Base-by-base conservation (phyloP, 2,329 filamentous ascomycete genomes). In the Paradendryphiella salina region DNA sequence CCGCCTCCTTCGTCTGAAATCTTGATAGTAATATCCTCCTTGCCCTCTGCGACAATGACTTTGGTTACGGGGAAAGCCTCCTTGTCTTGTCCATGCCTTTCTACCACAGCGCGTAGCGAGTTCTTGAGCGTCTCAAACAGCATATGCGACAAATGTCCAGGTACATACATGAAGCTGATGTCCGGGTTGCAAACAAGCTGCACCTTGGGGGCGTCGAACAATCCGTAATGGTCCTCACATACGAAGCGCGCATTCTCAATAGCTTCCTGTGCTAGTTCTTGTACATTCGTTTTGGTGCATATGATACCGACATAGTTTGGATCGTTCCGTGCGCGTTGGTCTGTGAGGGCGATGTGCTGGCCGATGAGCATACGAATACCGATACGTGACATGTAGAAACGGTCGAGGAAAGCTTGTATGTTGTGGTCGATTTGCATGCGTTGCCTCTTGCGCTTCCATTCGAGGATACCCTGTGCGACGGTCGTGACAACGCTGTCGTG, bases 351-450 rank as follows among this genome's bases (percentile, higher is more conserved):
- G 67, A 99, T 96, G 79, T 99, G 94, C 74, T 99, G 94, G 45
- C 94, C 94, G 66, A 99, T 96, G 42, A 99, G 85, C 94, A 99
- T 99, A 65, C 94, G 89, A 64, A 99, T 99, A 60, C 94, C 94
- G 69, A 99, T 99, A 57, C 94, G 90, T 36, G 92, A 96, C 94
- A 99, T 99, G 81, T 99, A 99, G 77, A 99, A 99, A 52, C 94
- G 89, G 77, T 99, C 94, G 60, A 99, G 85, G 79, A 99, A 99
- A 47, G 90, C 87, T 74, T 99, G 94, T 52, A 99, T 96, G 64
- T 92, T 95, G 72, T 92, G 87, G 76, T 97, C 94, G 68, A 99
- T 99, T 72, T 97, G 94, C 87, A 97, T 94, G 46, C 94, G 86
- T 80, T 99, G 94, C 56, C 91, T 85, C 72, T 88, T 93, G 48